Evolutionary conservation across 345 rosid species (phyloP).

Genomic region (Salix viminalis): DNA sequence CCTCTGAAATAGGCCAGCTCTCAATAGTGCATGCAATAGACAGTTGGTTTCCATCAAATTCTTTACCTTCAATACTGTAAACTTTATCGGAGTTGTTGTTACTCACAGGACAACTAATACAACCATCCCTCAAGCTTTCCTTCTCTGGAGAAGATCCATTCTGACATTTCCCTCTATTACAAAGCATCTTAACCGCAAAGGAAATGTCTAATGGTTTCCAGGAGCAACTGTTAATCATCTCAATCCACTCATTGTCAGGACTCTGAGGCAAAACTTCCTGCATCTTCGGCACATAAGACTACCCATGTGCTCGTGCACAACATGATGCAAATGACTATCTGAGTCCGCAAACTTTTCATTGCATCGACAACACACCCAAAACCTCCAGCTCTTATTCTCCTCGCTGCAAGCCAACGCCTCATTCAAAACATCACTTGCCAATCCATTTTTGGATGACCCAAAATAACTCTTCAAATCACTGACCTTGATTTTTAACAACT

Average conservation of each 20-base stretch:
- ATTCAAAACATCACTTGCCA: conserved; percentile 48
- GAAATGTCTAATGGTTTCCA: conserved; percentile 90
- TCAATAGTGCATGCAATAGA: conserved; percentile 34
- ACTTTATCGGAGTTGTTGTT: conserved; percentile 32
- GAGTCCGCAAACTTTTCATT: conserved; percentile 53
- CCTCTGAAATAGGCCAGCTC: conserved; percentile 73
- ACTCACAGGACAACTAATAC: conserved; percentile 28
- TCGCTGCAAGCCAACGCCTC: conserved; percentile 61
- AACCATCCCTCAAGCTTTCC: conserved; percentile 41
- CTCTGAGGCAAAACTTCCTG: conserved; percentile 71
- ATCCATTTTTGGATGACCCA: conserved; percentile 49
- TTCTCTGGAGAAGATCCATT: conserved; percentile 56
- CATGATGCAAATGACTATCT: conserved; percentile 74
- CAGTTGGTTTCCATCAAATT: conserved; percentile 37
- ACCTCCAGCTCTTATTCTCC: conserved; percentile 65
- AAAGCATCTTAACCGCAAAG: conserved; percentile 54
- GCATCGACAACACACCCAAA: conserved; percentile 79
- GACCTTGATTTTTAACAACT: conserved; percentile 57
- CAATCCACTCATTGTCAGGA: conserved; percentile 60
- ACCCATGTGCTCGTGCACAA: conserved; percentile 72
- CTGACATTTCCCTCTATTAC: conserved; percentile 39
- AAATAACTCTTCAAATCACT: conserved; percentile 60
- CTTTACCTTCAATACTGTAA: conserved; percentile 30
- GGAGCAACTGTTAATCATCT: conserved; percentile 60
- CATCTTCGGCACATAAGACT: conserved; percentile 63